Evolutionary conservation across 176 grass and related monocot species (phyloP).

Genomic region (Urochloa ruziziensis): DNA sequence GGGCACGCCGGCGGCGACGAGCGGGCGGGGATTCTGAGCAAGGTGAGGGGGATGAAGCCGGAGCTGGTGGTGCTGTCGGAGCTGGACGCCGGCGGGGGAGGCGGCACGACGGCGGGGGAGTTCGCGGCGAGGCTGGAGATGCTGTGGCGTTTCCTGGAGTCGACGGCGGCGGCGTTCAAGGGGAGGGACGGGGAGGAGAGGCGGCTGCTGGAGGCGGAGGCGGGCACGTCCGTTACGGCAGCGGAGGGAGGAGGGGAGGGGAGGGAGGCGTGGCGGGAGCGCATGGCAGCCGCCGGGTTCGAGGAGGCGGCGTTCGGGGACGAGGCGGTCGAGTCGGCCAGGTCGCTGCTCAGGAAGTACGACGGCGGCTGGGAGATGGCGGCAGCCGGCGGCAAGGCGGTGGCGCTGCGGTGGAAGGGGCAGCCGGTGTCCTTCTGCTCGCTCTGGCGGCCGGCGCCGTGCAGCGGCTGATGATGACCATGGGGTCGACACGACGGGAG

Average conservation of each 20-base stretch:
- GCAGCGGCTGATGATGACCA: not conserved
- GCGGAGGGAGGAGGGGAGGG: conserved; percentile 27
- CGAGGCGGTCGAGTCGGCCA: conserved; percentile 65
- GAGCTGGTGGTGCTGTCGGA: conserved; percentile 84
- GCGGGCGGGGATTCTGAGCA: conserved; percentile 44
- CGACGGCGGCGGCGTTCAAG: conserved; percentile 80
- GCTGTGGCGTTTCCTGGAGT: conserved; percentile 86
- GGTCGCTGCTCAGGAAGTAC: conserved; percentile 80
- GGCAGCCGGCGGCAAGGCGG: conserved; percentile 29
- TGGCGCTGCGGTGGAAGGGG: conserved; percentile 85
- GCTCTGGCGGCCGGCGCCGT: conserved; percentile 63
- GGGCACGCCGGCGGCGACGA: conserved; percentile 40
- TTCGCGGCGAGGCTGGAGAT: conserved; percentile 60
- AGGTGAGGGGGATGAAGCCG: conserved; percentile 53
- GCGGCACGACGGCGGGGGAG: conserved; percentile 37
- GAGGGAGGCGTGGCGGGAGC: conserved; percentile 64
- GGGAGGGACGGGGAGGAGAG: conserved; percentile 69
- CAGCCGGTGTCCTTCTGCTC: conserved; percentile 89
- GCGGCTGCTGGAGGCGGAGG: conserved; percentile 72
- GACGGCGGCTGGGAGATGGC: conserved; percentile 88
- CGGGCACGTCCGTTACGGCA: conserved; percentile 34
- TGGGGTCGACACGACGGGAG: not conserved
- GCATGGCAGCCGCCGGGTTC: conserved; percentile 68
- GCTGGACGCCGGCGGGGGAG: conserved; percentile 46
- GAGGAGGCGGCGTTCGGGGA: conserved; percentile 62